Percentiles rank a stretch among this genome's conserved stretches.
Conservation (phyloP, 2,329 filamentous ascomycete genomes). For the Cytospora piceae region DNA sequence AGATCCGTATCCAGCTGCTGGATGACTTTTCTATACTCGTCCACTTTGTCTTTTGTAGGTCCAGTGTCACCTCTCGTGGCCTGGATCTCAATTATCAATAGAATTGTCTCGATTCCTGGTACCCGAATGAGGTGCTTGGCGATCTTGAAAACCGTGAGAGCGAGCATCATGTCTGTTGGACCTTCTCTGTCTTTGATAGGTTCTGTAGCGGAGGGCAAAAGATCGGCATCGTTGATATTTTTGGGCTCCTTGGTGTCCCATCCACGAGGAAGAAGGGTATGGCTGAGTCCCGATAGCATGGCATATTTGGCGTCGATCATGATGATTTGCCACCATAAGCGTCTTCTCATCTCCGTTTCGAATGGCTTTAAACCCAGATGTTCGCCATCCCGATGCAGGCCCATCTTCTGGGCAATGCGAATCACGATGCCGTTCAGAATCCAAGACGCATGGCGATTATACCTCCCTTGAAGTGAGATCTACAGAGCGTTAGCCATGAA, state of each 20-base stretch:
- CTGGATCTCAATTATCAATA: constrained; percentile 50
- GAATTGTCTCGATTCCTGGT: constrained; percentile 53
- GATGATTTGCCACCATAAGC: constrained; percentile 69
- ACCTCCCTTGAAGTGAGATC: constrained; percentile 60
- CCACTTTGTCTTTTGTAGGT: constrained; percentile 41
- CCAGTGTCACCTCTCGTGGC: constrained; percentile 34
- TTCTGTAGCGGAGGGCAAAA: constrained; percentile 57
- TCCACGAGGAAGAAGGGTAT: constrained; percentile 53
- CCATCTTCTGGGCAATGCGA: constrained; percentile 69
- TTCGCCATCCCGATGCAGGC: constrained; percentile 65
- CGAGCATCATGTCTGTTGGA: constrained; percentile 65
- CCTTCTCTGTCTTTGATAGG: constrained; percentile 56
- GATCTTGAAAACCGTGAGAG: constrained; percentile 54
- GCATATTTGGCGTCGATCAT: constrained; percentile 62
- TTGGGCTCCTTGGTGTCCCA: constrained; percentile 61
- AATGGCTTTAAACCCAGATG: constrained; percentile 60
- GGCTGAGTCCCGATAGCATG: constrained; percentile 59
- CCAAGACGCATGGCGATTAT: constrained; percentile 63
- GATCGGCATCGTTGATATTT: constrained; percentile 63
- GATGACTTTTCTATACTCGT: constrained; percentile 48
- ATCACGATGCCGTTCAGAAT: constrained; percentile 64
- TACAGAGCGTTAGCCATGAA: constrained; percentile 37
- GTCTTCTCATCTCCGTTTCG: constrained; percentile 68
- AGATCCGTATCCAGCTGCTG: constrained; percentile 49
- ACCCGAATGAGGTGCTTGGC: constrained; percentile 53